A percentile compares a stretch with the other conserved stretches of the same genome.
Evolutionary conservation across 805 yeast species (phyloP).

Genomic region (Saturnispora halmiae): DNA sequence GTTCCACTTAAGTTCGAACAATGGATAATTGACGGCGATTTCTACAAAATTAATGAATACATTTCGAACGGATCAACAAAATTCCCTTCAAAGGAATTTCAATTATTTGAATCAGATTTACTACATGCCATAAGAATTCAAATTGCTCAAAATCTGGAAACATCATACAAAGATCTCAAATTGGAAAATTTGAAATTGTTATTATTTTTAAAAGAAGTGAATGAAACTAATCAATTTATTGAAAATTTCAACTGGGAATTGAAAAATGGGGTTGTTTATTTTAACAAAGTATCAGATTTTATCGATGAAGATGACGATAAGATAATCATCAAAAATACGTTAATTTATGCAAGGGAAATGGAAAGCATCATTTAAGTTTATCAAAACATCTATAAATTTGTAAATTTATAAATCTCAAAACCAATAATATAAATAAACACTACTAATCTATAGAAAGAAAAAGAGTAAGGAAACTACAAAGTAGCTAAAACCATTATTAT

Average conservation of each 20-base stretch:
- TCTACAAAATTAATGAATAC: conserved; percentile 80
- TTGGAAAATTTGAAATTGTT: conserved; percentile 73
- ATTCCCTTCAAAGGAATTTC: conserved; percentile 67
- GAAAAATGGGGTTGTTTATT: conserved; percentile 42
- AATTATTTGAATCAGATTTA: conserved; percentile 65
- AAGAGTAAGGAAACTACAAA: too few species aligned
- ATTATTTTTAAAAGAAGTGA: conserved; percentile 49
- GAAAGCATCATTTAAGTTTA: conserved; percentile 69
- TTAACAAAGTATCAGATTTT: conserved; percentile 21
- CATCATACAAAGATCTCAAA: conserved; percentile 69
- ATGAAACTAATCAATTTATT: conserved; percentile 49
- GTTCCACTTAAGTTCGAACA: conserved; percentile 87
- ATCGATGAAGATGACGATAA: conserved; percentile 23
- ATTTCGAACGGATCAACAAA: conserved; percentile 36
- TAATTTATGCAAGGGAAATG: conserved; percentile 80
- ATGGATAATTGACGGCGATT: conserved; percentile 94
- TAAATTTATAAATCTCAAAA: conserved; percentile 2
- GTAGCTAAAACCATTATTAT: too few species aligned
- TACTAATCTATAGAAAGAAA: too few species aligned
- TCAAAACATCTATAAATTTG: not conserved
- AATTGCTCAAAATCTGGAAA: conserved; percentile 75
- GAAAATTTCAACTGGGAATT: conserved; percentile 50
- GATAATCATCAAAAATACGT: conserved; percentile 56
- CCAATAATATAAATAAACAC: not conserved
- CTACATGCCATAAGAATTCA: conserved; percentile 75